phyloP scores from a whole-genome alignment of 2,329 filamentous ascomycete species.

The Monosporascus sp. region DNA sequence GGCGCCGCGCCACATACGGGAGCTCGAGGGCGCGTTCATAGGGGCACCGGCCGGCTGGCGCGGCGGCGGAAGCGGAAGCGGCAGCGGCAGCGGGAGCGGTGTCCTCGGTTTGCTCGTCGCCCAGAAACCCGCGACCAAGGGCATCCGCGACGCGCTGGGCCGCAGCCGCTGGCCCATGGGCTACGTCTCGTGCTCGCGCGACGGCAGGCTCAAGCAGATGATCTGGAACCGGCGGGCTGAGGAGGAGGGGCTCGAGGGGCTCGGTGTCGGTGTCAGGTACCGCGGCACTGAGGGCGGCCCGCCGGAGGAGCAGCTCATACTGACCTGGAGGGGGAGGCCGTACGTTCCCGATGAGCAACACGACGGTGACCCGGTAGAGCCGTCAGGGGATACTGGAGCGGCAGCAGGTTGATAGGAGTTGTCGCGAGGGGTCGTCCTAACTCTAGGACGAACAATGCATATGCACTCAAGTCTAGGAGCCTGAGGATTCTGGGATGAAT shows the following conservation, averaged over 20 bases:
- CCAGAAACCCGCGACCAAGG: conserved; percentile 67
- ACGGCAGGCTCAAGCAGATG: conserved; percentile 60
- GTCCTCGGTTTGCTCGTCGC: conserved; percentile 69
- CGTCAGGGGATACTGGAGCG: too few species aligned
- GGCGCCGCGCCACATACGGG: conserved; percentile 60
- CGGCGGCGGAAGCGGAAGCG: conserved; percentile 24
- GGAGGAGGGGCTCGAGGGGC: conserved; percentile 55
- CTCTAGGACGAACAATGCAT: too few species aligned
- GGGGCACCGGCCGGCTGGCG: conserved; percentile 71
- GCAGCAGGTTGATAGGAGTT: too few species aligned
- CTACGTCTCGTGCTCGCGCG: conserved; percentile 56
- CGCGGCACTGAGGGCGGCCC: conserved; percentile 14
- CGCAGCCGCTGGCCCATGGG: conserved; percentile 66
- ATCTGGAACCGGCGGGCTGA: conserved; percentile 66
- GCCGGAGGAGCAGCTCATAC: conserved; percentile 36
- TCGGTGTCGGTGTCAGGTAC: conserved; percentile 47
- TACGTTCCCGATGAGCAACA: conserved; percentile 1
- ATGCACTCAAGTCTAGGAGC: too few species aligned
- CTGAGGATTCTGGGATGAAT: too few species aligned
- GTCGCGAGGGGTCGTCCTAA: too few species aligned
- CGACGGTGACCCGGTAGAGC: too few species aligned
- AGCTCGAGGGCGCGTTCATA: conserved; percentile 73
- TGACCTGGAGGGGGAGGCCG: conserved; percentile 46
- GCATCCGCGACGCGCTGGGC: conserved; percentile 67
- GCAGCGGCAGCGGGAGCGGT: conserved; percentile 24